Evolutionary conservation across 805 yeast genomes (phyloP).

Genomic region (Sporopachydermia quercuum): DNA sequence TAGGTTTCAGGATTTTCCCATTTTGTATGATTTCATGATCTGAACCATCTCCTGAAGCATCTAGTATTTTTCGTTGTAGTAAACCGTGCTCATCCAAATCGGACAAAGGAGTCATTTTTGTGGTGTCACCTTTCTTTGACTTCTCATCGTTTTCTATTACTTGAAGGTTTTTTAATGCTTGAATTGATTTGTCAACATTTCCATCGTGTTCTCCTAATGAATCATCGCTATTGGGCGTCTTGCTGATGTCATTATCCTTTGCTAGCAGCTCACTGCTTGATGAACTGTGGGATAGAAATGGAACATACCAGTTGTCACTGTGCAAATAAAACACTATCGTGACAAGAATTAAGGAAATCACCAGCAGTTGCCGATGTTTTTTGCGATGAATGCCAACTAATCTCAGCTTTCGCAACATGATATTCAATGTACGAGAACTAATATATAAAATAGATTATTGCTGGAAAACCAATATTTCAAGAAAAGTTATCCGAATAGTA

Average conservation of each 20-base stretch:
- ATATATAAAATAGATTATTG: no score
- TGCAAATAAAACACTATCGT: not conserved
- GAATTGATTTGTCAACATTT: not conserved
- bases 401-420: not conserved
- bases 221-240: not conserved
- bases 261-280: no score
- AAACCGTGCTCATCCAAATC: no score
- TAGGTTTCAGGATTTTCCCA: not conserved
- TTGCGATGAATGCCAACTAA: not conserved
- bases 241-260: not conserved
- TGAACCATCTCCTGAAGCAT: not conserved
- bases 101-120: no score
- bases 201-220: no score
- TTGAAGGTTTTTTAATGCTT: not conserved
- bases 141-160: not conserved
- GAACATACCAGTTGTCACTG: not conserved
- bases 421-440: no score
- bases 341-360: not conserved
- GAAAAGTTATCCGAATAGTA: no score
- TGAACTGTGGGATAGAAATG: no score
- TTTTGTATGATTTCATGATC: not conserved
- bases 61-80: no score
- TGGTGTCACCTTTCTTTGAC: not conserved
- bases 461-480: no score
- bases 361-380: not conserved